Base-by-base conservation (phyloP, 2,329 filamentous ascomycete genomes). In the Stagonosporopsis cucurbitacearum region DNA sequence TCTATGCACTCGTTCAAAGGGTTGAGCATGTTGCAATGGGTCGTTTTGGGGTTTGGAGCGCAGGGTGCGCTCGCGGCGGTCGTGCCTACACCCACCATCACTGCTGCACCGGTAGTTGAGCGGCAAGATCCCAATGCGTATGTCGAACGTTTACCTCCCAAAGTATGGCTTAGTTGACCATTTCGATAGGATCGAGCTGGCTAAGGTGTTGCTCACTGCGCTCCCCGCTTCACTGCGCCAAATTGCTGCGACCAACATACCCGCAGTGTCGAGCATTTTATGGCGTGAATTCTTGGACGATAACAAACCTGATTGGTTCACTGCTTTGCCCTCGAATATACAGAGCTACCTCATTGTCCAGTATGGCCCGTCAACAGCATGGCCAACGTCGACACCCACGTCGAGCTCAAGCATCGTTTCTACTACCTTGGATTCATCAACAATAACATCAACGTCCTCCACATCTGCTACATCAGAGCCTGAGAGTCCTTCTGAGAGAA, bases 191-290 rank as follows among this genome's bases (percentile, higher is more conserved):
- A 54, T 72, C n/a, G 71, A 71, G 3, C 62, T 75, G 50, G 71
- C 69, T 42, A 52, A 69, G 47, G 59, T 75, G 23, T 66, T 75
- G 22, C 63, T 75, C 12, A 75, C 71, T 17, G 73, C 72, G 35
- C 59, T 75, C 6, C 73, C 73, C 19, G 62, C 64, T 20, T 75
- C 70, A 28, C 60, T 75, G 12, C 71, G 72, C 37, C 58, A 70
- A 45, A 64, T 75, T 7, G 73, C 71, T 32, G 72, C 70, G 13
- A 75, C 73, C 2, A 72, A 75, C 33, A 48, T 74, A 25, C 71
- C 72, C 2, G 72, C 70, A 4, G 68, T 71, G 2, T 75, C 73
- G 6, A 69, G 69, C 49, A 70, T 75, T 7, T 47, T 75, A 6
- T 72, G 68, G 67, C 57, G 61, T 2, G 67, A 75, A 7, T 75